These are phyloP conservation scores for Eutrema heterophyllum DNA, from an alignment of 345 rosid species.

Conservation along the genomic window DNA sequence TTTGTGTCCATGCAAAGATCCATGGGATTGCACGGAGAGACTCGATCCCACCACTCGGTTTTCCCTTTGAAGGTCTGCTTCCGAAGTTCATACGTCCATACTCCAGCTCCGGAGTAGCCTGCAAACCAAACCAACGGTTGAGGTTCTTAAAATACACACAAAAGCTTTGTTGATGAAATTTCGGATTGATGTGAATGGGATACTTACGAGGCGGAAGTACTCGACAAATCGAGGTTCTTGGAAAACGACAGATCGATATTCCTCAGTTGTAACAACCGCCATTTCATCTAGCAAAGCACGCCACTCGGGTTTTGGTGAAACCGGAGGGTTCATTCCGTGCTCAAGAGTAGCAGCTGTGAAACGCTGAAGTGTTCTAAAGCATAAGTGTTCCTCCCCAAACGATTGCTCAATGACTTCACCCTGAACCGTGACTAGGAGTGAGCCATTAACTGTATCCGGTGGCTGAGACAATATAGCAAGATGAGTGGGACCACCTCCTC, in stretches of 20 bases:
- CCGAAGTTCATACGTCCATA: conserved; percentile 99
- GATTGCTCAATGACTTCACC: conserved; percentile 98
- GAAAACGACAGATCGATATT: conserved; percentile 85
- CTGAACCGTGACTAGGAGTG: conserved; percentile 89
- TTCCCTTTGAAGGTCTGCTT: conserved; percentile 93
- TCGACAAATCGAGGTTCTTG: conserved; percentile 90
- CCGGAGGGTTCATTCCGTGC: conserved; percentile 93
- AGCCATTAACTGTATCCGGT: conserved; percentile 96
- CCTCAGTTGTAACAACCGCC: conserved; percentile 91
- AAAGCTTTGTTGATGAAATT: not conserved
- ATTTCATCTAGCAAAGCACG: conserved; percentile 82
- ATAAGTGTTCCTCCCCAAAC: conserved; percentile 91
- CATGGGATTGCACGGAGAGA: conserved; percentile 98
- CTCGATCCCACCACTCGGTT: conserved; percentile 95
- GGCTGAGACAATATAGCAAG: conserved; percentile 99
- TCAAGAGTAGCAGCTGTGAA: conserved; percentile 97
- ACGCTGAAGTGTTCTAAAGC: conserved; percentile 94
- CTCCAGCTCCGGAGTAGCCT: conserved; percentile 99
- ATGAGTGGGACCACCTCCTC: conserved; percentile 99
- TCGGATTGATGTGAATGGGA: not conserved
- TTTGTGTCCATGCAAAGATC: conserved; percentile 99
- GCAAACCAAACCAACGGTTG: conserved; percentile 19
- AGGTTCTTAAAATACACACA: not conserved
- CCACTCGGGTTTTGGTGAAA: conserved; percentile 96
- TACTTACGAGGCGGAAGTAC: conserved; percentile 92